Conservation (phyloP, 768 basidiomycete genomes). For the Stropharia rugosoannulata region DNA sequence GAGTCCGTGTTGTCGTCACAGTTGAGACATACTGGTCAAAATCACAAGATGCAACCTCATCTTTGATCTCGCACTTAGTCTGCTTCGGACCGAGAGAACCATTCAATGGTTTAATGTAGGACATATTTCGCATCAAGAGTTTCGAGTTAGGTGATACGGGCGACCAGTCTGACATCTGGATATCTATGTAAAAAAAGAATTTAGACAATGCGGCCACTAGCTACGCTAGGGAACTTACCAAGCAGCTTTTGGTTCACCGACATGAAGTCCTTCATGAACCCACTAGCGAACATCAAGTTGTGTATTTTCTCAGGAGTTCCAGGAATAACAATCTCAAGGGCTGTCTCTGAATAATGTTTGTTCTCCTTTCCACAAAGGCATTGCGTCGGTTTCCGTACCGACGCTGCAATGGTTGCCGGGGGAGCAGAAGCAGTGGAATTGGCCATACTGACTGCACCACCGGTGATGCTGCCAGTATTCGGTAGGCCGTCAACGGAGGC, state of each 20-base stretch:
- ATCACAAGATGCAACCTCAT: slow-evolving; percentile 79
- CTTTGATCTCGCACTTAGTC: slow-evolving; percentile 93
- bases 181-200: slow-evolving; percentile 56
- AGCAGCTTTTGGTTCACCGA: slow-evolving; percentile 81
- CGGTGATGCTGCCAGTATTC: slow-evolving; percentile 16
- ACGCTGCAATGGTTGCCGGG: slow-evolving; percentile 9
- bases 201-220: neutral
- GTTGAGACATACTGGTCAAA: slow-evolving; percentile 82
- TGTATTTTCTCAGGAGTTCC: slow-evolving; percentile 95
- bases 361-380: slow-evolving; percentile 76
- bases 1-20: slow-evolving; percentile 88
- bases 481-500: slow-evolving; percentile 32
- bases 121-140: slow-evolving; percentile 84
- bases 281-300: slow-evolving; percentile 94
- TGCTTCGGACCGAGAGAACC: slow-evolving; percentile 90
- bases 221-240: slow-evolving; percentile 51
- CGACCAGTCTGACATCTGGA: slow-evolving; percentile 95
- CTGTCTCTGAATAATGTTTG: slow-evolving; percentile 68
- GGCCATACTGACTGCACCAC: slow-evolving; percentile 17
- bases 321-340: slow-evolving; percentile 78
- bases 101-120: slow-evolving; percentile 92
- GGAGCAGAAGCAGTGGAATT: slow-evolving; percentile 8
- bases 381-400: slow-evolving; percentile 54
- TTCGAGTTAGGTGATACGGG: slow-evolving; percentile 62
- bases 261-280: slow-evolving; percentile 95